Conservation (phyloP, 257 asterid species). For the Asclepias syriaca region DNA sequence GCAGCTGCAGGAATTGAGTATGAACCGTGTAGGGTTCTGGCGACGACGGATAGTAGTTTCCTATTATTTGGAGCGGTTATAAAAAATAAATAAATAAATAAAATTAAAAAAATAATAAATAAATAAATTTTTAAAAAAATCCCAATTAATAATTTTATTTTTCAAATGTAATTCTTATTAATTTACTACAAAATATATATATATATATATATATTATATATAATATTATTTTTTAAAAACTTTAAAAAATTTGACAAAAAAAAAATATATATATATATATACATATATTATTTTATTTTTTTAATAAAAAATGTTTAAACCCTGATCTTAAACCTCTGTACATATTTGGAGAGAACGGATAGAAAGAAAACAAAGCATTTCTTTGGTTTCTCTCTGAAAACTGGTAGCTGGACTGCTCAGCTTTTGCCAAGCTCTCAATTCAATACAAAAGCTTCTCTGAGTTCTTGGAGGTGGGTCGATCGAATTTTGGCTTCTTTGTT, state of each 20-base stretch:
- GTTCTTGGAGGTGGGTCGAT: neutral
- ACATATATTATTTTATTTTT: too few relatives aligned
- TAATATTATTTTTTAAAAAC: too few relatives aligned
- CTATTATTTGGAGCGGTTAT: neutral
- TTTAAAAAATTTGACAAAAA: too few relatives aligned
- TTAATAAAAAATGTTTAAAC: too few relatives aligned
- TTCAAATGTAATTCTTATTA: too few relatives aligned
- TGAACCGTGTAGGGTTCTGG: neutral
- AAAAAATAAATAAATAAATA: too few relatives aligned
- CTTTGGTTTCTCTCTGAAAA: neutral
- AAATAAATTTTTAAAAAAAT: too few relatives aligned
- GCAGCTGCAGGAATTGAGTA: neutral
- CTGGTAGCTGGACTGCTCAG: neutral
- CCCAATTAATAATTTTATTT: neutral
- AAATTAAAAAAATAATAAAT: too few relatives aligned
- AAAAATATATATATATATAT: too few relatives aligned
- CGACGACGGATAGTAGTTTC: neutral
- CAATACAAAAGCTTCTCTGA: neutral
- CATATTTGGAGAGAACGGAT: neutral
- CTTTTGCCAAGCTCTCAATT: neutral
- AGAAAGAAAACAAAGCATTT: neutral
- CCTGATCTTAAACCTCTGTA: too few relatives aligned
- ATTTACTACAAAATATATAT: too few relatives aligned
- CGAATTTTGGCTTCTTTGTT: neutral
- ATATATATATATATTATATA: too few relatives aligned